phyloP scores from a whole-genome alignment of 108 stramenopile species.

The Cyclotella sp. region DNA sequence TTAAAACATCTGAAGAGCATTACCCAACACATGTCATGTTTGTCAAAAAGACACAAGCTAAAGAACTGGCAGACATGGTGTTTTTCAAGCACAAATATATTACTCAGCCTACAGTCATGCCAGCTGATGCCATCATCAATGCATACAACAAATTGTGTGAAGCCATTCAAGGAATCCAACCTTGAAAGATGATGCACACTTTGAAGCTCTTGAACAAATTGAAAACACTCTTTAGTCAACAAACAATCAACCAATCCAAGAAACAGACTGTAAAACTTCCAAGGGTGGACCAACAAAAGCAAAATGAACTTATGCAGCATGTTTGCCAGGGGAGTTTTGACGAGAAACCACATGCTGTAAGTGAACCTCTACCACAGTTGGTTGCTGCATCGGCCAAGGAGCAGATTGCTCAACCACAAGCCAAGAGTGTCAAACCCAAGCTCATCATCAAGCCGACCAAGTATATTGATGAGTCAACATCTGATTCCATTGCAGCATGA shows the following conservation, averaged over 20 bases:
- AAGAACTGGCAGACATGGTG: slow-evolving; percentile 31
- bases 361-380: background rate
- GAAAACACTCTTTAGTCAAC: background rate
- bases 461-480: background rate
- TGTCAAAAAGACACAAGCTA: slow-evolving; percentile 17
- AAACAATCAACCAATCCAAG: background rate
- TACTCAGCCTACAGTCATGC: no score
- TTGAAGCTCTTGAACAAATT: slow-evolving; percentile 10
- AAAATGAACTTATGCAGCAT: no score
- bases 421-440: background rate
- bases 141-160: background rate
- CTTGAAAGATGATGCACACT: background rate
- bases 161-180: background rate
- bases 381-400: slow-evolving; percentile 22
- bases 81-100: slow-evolving; percentile 34
- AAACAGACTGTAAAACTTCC: background rate
- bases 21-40: slow-evolving; percentile 24
- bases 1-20: slow-evolving; percentile 24
- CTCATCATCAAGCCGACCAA: slow-evolving; percentile 18
- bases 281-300: slow-evolving; percentile 21
- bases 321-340: slow-evolving; percentile 7
- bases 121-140: no score
- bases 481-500: slow-evolving; percentile 5
- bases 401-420: slow-evolving; percentile 11
- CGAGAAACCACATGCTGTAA: background rate